These are phyloP conservation scores for Fusarium graminum DNA, from an alignment of 2,329 filamentous ascomycete species.

Conservation along the genomic window DNA sequence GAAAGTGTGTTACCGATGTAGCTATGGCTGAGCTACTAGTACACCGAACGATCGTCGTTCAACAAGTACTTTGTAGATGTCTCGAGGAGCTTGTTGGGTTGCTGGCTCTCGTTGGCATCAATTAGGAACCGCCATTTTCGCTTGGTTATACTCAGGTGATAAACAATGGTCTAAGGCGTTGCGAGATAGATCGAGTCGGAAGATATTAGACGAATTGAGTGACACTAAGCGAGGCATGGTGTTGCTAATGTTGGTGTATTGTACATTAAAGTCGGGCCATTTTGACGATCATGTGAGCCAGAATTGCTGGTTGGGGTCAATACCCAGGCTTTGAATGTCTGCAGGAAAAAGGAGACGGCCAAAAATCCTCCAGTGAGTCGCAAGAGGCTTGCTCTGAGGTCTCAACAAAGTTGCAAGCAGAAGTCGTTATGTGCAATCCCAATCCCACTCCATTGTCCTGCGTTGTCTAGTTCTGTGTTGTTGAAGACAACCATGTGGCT, in stretches of 20 bases:
- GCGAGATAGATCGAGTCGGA: constrained; percentile 33
- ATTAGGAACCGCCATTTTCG: constrained; percentile 3
- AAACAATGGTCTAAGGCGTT: constrained; percentile 20
- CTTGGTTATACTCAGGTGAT: constrained; percentile 8
- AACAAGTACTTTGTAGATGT: constrained; percentile 6
- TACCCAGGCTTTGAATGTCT: neutral
- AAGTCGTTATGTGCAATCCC: neutral
- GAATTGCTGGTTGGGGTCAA: constrained; percentile 10
- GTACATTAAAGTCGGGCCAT: constrained; percentile 31
- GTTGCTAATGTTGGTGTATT: constrained; percentile 38
- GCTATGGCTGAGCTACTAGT: constrained; percentile 1
- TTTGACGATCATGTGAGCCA: constrained; percentile 35
- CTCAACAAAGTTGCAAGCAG: neutral
- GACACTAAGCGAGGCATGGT: constrained; percentile 42
- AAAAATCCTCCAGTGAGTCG: neutral
- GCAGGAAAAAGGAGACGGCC: neutral
- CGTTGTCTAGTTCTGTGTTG: constrained; percentile 12
- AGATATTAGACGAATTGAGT: constrained; percentile 28
- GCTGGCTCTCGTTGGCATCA: neutral
- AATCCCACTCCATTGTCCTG: constrained; percentile 3
- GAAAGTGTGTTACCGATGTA: constrained; percentile 17
- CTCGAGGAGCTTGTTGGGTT: constrained; percentile 5
- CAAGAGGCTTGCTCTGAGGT: neutral
- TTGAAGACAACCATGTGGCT: constrained; percentile 40
- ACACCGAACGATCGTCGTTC: constrained; percentile 7